These are phyloP conservation scores for Epicoccum nigrum DNA, from an alignment of 2,329 filamentous ascomycete species.

Conservation along the genomic window DNA sequence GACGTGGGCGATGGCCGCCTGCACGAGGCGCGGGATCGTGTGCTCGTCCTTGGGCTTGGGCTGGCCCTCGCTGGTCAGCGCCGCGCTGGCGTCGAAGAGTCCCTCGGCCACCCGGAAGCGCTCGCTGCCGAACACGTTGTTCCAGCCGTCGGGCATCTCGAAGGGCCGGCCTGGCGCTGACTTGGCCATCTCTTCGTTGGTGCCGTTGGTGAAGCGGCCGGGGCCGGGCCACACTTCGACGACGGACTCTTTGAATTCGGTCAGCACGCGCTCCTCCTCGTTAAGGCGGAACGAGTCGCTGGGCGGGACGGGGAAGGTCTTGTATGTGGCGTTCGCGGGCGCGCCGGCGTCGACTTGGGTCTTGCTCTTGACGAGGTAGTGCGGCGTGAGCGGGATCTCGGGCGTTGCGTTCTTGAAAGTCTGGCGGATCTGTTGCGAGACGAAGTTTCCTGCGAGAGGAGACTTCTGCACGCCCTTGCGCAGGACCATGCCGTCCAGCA, in stretches of 20 bases:
- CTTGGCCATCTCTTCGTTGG: slow-evolving; percentile 77
- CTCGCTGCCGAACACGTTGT: slow-evolving; percentile 91
- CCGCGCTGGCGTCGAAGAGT: slow-evolving; percentile 85
- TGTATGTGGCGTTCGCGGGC: slow-evolving; percentile 76
- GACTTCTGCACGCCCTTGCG: slow-evolving; percentile 87
- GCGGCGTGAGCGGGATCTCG: slow-evolving; percentile 78
- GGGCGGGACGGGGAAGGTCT: slow-evolving; percentile 67
- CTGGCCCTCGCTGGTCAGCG: slow-evolving; percentile 61
- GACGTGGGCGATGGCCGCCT: slow-evolving; percentile 75
- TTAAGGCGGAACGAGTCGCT: slow-evolving; percentile 76
- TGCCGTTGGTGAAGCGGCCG: slow-evolving; percentile 63
- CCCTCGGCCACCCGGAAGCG: slow-evolving; percentile 86
- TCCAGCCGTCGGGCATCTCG: slow-evolving; percentile 96
- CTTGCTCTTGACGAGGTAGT: slow-evolving; percentile 88
- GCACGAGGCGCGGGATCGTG: slow-evolving; percentile 83
- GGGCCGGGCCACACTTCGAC: slow-evolving; percentile 92
- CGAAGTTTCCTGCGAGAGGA: slow-evolving; percentile 83
- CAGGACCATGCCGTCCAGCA: slow-evolving; percentile 93
- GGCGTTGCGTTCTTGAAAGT: slow-evolving; percentile 72
- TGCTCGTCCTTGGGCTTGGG: slow-evolving; percentile 70
- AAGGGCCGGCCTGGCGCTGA: slow-evolving; percentile 82
- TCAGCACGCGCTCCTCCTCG: slow-evolving; percentile 90
- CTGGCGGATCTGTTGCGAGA: slow-evolving; percentile 84
- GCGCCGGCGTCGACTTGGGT: slow-evolving; percentile 84
- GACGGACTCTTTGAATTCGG: slow-evolving; percentile 97